A percentile compares a stretch with the other conserved stretches of the same genome.
These are phyloP conservation scores for Odonthalia washingtoniensis DNA, from an alignment of 31 red algal genomes.

Conservation along the genomic window DNA sequence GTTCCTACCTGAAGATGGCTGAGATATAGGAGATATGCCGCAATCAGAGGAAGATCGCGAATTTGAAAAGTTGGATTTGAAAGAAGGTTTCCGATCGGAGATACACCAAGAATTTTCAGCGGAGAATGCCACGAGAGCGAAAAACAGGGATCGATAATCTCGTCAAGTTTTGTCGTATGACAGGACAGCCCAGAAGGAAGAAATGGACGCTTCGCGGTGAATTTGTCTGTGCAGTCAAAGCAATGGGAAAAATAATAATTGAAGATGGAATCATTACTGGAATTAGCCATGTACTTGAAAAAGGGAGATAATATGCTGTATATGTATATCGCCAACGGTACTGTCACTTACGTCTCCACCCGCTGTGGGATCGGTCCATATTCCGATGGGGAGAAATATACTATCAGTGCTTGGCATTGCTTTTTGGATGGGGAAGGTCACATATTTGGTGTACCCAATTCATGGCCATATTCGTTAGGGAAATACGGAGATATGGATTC, in stretches of 20 bases:
- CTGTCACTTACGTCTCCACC: constrained; percentile 31
- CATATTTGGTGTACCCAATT: constrained; percentile 34
- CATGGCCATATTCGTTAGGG: constrained; percentile 35
- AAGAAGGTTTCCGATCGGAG: background rate
- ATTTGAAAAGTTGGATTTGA: no score
- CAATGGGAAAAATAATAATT: constrained; percentile 32
- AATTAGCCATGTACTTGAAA: constrained; percentile 35
- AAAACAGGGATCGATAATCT: constrained; percentile 15
- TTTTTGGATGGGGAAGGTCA: constrained; percentile 45
- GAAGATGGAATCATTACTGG: constrained; percentile 37
- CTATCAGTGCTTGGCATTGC: constrained; percentile 50
- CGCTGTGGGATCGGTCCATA: constrained; percentile 43
- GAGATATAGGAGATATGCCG: background rate
- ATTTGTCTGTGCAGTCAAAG: constrained; percentile 44
- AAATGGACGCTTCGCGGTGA: constrained; percentile 38
- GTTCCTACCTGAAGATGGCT: background rate
- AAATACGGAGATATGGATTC: constrained; percentile 25
- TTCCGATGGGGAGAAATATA: constrained; percentile 45
- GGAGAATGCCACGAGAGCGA: background rate
- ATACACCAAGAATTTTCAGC: constrained; percentile 31
- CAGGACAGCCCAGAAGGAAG: background rate
- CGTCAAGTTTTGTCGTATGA: no score
- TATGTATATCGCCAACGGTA: constrained; percentile 41
- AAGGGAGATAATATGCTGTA: constrained; percentile 31
- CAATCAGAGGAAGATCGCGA: background rate